Percentiles rank a stretch among this genome's conserved stretches.
Evolutionary conservation across 768 basidiomycete species (phyloP).

Genomic region (Lactarius sp.): DNA sequence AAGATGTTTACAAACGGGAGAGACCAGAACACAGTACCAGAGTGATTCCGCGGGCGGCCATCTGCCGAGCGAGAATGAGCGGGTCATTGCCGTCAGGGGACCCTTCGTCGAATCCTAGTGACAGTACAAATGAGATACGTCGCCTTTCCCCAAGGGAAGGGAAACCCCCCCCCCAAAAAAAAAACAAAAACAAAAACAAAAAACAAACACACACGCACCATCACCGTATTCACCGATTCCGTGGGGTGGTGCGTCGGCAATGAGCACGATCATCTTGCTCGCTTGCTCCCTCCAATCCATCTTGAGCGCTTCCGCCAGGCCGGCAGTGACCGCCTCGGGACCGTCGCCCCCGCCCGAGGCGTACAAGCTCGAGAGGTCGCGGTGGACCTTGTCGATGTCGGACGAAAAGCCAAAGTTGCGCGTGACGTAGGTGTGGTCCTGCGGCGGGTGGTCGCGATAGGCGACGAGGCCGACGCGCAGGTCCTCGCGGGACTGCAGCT

Average conservation of each 20-base stretch:
- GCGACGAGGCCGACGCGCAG: slow-evolving; percentile 89
- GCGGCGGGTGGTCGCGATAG: slow-evolving; percentile 95
- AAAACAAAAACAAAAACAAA: background rate
- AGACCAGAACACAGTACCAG: slow-evolving; percentile 47
- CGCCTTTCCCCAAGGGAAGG: slow-evolving; percentile 6
- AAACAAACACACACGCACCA: slow-evolving; percentile 49
- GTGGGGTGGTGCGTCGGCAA: slow-evolving; percentile 97
- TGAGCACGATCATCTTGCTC: slow-evolving; percentile 94
- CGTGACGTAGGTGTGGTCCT: slow-evolving; percentile 92
- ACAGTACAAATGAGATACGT: slow-evolving; percentile 17
- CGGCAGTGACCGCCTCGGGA: slow-evolving; percentile 95
- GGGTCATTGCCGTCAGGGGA: slow-evolving; percentile 95
- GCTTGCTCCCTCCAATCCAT: slow-evolving; percentile 89
- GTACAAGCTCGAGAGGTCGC: slow-evolving; percentile 75
- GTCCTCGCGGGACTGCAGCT: slow-evolving; percentile 81
- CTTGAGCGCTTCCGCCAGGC: slow-evolving; percentile 74
- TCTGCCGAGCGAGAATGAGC: slow-evolving; percentile 74
- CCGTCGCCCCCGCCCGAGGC: slow-evolving; percentile 93
- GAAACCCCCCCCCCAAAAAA: background rate
- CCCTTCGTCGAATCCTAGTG: slow-evolving; percentile 82
- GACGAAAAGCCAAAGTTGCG: slow-evolving; percentile 95
- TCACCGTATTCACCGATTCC: slow-evolving; percentile 97
- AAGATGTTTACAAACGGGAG: slow-evolving; percentile 12
- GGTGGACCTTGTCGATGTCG: slow-evolving; percentile 82
- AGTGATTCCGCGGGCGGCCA: slow-evolving; percentile 90